Base-by-base conservation (phyloP, 805 yeast species). In the Candida ovalis region DNA sequence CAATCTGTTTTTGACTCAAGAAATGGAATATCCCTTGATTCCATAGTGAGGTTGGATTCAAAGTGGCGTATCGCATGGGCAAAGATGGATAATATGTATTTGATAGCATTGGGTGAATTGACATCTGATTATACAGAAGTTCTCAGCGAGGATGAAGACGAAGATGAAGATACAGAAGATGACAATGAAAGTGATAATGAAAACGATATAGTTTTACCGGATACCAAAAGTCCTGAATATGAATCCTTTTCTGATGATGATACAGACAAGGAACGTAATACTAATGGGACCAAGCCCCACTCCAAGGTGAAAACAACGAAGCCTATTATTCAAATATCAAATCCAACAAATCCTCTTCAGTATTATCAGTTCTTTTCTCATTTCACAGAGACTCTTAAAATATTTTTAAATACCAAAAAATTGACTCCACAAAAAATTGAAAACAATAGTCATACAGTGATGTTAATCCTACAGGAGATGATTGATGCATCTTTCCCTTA, bases 401-500 rank as follows among this genome's bases (percentile, higher is more conserved):
- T 68, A 23, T 78, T 74, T 55, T 65, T 79, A 38, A 76, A 76
- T 21, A 50, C 60, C 2, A 49, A 64, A 2, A 82, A 82, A 2
- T 60, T 90, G 27, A 74, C 80, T 2, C 64, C 79, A 1, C 60
- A 76, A 23, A 85, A 82, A 54, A 67, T 94, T 10, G 83, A 78
- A 46, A 77, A 84, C 40, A 85, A 89, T 59, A 76, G 75, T 54
- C 95, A 89, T 59, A 80, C 86, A 1, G 66, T 90, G 40, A 76
- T 86, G 28, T 70, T 89, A 56, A 66, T 92, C 33, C 68, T 91
- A 51, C 85, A 82, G 58, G 94, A 87, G 60, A 80, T 88, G 81
- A 60, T 90, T 13, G 96, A 88, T 56, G 83, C 80, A 36, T 91
- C 92, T 3, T 73, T 76, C 30, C 96, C 97, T 2, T 78, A 78